Base-by-base conservation (phyloP, 78 protist genomes). In the Dictyostelium intermedium region DNA sequence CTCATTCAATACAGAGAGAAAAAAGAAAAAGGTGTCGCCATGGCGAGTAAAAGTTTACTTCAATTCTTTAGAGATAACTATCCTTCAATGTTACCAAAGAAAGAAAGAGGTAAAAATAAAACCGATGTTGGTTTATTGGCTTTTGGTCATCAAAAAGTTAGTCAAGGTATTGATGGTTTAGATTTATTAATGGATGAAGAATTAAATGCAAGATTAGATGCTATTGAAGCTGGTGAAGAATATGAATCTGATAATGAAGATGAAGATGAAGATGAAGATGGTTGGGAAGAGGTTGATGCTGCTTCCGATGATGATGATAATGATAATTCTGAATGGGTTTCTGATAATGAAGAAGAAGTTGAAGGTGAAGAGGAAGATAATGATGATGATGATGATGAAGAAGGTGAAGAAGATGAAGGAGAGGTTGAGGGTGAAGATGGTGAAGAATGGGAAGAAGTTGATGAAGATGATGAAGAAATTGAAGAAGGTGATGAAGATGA, bases 11-110 rank as follows among this genome's bases (percentile, higher is more conserved):
- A 97, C 87, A 84, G 79, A 73, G 81, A 82, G 9, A 60, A 84
- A 69, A 63, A 73, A 25, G 96, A 97, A 92, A 97, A 97, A 41
- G 93, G 97, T 60, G 99, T 98, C 10, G 82, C 83, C 39, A 85
- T 86, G 95, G 98, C 99, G 2, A 96, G 98, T 7, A 43, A 95
- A 32, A 83, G 97, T 50, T 85, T 98, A 9, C 81, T 98, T 20
- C 82, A 79, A 32, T 84, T 95, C 84, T 97, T 27, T 85, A 92
- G 98, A 37, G 98, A 43, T 18, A 47, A 77, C 32, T 66, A 95
- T 81, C 99, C 99, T 34, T 70, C 80, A 45, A 37, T 98, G 80
- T 91, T 98, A 16, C 96, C 50, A 16, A 84, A 83, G 94, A 92
- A 89, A 84, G 96, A 93, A 56, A 63, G 99, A 10, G 98, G 92